Evolutionary conservation across 202 grass and related monocot genomes (phyloP).

Genomic region (Carex arenaria): DNA sequence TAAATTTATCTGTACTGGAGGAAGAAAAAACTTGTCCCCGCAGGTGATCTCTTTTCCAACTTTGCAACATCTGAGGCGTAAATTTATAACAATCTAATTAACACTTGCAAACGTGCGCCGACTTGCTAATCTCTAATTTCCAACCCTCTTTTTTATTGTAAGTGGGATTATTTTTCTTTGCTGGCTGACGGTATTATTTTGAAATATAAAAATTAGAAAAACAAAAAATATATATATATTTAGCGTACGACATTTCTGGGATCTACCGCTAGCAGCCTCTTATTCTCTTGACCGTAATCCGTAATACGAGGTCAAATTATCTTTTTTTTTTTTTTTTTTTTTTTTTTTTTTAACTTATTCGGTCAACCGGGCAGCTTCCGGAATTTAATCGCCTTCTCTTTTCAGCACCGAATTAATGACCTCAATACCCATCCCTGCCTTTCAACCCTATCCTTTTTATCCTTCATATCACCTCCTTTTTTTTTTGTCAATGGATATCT

Average conservation of each 20-base stretch:
- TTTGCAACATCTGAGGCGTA: too few relatives aligned
- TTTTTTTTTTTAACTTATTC: neutral
- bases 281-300: neutral
- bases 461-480: neutral
- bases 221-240: neutral
- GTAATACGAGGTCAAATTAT: conserved; percentile 19
- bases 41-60: too few relatives aligned
- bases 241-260: neutral
- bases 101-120: too few relatives aligned
- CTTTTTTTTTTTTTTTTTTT: neutral
- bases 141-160: neutral
- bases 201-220: neutral
- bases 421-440: neutral
- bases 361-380: conserved; percentile 10
- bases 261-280: neutral
- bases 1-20: too few relatives aligned
- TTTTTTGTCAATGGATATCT: neutral
- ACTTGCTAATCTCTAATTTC: neutral
- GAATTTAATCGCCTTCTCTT: conserved; percentile 12
- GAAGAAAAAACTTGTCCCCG: too few relatives aligned
- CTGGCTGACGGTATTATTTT: neutral
- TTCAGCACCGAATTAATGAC: conserved; percentile 8
- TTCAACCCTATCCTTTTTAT: neutral
- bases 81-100: too few relatives aligned
- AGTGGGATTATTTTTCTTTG: neutral